Evolutionary conservation across 164 flowering plant genomes (phyloP), one percentile per base, ranked within the genome.

Genomic region (Berberis vulgaris): DNA sequence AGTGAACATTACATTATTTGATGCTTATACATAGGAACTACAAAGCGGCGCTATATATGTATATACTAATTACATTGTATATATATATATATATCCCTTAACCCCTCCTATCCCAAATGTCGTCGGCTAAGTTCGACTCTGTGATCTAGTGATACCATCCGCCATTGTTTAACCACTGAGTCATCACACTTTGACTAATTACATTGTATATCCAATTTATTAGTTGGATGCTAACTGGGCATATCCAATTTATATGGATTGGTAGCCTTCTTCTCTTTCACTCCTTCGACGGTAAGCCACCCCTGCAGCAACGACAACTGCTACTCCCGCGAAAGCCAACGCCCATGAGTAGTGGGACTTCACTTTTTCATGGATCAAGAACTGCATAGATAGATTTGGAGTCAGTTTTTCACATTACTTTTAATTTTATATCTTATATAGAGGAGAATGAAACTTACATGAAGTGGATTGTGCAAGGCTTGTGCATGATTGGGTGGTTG

Each of bases 261-360:
- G 44, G 52, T 65, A 56, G 10, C 59, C 43, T 38, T 46, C 52
- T 46, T 56, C 60, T 55, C 43, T 38, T 56, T 57, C 54, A 13
- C 46, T 65, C 59, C 50, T 64, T 55, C 57, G 42, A 13, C 1
- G 49, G 56, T 65, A 71, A 55, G 26, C 64, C 3, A 77, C 43
- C 41, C 63, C 70, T 42, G 71, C 61, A 45, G 57, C 61, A 38
- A 71, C 5, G 42, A 61, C 65, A 4, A 76, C 40, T 38, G 66
- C 83, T 43, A 76, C 65, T 56, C 79, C 83, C 7, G 66, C 41
- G 54, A 78, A n/a, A 60, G 65, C 76, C 43, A 70, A 42, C 41
- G 53, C 64, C 79, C 71, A 69, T 12, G 59, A 41, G 57, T 59
- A 62, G 44, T 45, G 69, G 9, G 65, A 4, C n/a, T 53, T 66